These are phyloP conservation scores for Datisca glomerata DNA, from an alignment of 306 rosid species.

Conservation along the genomic window DNA sequence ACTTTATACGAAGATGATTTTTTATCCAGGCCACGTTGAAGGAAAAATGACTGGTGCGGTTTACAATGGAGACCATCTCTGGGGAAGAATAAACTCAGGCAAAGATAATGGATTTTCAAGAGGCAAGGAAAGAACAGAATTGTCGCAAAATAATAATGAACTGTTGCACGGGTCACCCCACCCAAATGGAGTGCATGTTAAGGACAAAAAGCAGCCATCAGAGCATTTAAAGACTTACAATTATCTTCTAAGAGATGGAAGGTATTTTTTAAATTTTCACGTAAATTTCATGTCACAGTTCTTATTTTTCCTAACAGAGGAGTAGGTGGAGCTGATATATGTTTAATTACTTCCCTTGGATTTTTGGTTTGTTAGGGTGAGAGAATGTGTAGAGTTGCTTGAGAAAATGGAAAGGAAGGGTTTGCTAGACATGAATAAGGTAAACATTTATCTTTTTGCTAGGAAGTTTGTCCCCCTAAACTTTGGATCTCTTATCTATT, in stretches of 20 bases:
- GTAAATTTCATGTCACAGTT: constrained; percentile 6
- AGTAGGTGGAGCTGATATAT: neutral
- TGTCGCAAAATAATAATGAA: constrained; percentile 15
- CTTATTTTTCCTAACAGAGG: neutral
- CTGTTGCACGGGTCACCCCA: constrained; percentile 27
- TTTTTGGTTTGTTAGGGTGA: constrained; percentile 42
- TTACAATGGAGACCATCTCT: constrained; percentile 25
- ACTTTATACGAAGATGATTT: constrained; percentile 19
- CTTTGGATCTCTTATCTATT: constrained; percentile 16
- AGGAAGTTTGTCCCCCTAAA: constrained; percentile 16
- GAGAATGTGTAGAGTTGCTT: constrained; percentile 54
- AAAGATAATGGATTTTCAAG: constrained; percentile 28
- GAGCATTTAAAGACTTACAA: constrained; percentile 45
- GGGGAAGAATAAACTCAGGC: constrained; percentile 24
- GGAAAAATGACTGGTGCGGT: constrained; percentile 24
- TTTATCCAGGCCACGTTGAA: constrained; percentile 44
- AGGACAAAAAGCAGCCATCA: constrained; percentile 26
- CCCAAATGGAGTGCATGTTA: constrained; percentile 25
- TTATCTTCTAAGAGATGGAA: constrained; percentile 51
- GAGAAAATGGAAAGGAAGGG: constrained; percentile 64
- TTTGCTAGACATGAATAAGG: constrained; percentile 87
- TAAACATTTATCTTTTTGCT: constrained; percentile 21
- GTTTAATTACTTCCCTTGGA: constrained; percentile 22
- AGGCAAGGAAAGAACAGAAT: constrained; percentile 24
- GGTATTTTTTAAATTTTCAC: constrained; percentile 30